Evolutionary conservation across 2,329 filamentous ascomycete species (phyloP).

Genomic region (Fusarium dlaminii): DNA sequence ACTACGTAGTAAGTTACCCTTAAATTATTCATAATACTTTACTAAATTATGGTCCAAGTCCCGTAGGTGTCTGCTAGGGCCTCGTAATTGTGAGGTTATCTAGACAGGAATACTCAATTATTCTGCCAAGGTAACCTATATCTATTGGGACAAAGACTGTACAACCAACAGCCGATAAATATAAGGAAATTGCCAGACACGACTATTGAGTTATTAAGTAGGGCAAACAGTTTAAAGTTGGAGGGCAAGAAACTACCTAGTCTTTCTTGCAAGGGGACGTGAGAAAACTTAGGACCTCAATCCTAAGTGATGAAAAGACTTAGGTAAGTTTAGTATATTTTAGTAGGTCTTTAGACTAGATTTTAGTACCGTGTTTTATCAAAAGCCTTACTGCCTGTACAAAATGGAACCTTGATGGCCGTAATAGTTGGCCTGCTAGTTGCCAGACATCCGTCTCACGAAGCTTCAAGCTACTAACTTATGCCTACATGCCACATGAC

Average conservation of each 20-base stretch:
- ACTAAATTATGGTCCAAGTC: background rate
- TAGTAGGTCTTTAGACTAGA: background rate
- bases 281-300: background rate
- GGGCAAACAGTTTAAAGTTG: background rate
- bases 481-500: background rate
- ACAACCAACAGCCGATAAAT: background rate
- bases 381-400: background rate
- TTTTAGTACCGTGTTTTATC: background rate
- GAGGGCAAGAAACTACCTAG: background rate
- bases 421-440: background rate
- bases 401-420: constrained; percentile 5
- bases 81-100: background rate
- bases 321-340: background rate
- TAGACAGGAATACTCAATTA: background rate
- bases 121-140: background rate
- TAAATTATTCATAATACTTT: background rate
- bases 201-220: background rate
- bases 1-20: background rate
- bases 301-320: background rate
- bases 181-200: too few relatives aligned
- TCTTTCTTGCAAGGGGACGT: background rate
- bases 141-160: background rate
- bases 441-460: background rate
- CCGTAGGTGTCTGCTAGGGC: background rate
- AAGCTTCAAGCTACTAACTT: background rate